These are phyloP conservation scores for Boletus reticuloceps DNA, from an alignment of 768 basidiomycete genomes.

Conservation along the genomic window DNA sequence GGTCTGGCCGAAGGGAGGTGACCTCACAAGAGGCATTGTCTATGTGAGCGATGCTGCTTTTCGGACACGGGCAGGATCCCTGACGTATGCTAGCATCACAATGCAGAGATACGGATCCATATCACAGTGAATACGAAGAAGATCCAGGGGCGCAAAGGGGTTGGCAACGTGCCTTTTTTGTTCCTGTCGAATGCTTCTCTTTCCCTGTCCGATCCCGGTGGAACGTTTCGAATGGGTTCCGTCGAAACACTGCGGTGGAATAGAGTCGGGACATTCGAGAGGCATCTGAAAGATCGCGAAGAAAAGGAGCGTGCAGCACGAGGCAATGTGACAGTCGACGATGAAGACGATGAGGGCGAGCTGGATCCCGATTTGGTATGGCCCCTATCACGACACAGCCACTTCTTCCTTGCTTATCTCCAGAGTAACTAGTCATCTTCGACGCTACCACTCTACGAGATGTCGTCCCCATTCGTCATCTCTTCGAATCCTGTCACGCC, in stretches of 20 bases:
- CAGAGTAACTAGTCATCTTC: conserved; percentile 20
- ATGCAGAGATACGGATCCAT: conserved; percentile 51
- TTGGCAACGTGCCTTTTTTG: conserved; percentile 59
- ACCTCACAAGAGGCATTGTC: conserved; percentile 48
- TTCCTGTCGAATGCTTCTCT: conserved; percentile 50
- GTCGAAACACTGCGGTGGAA: conserved; percentile 31
- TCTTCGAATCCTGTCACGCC: conserved; percentile 32
- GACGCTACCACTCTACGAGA: conserved; percentile 25
- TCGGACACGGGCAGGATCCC: not conserved
- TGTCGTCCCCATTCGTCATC: conserved; percentile 22
- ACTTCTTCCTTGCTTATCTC: not conserved
- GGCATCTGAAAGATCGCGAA: conserved; percentile 25
- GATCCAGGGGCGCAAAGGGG: conserved; percentile 54
- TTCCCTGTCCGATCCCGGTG: conserved; percentile 23
- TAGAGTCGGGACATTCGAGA: conserved; percentile 27
- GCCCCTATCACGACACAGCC: not conserved
- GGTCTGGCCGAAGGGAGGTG: conserved; percentile 51
- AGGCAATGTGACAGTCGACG: conserved; percentile 11
- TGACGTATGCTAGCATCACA: conserved; percentile 46
- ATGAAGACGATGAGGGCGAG: conserved; percentile 24
- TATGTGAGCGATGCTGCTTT: conserved; percentile 47
- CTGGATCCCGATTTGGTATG: conserved; percentile 29
- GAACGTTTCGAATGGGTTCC: conserved; percentile 20
- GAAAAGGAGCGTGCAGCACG: conserved; percentile 25
- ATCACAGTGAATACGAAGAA: conserved; percentile 57